Evolutionary conservation across 2,329 filamentous ascomycete genomes (phyloP).

Genomic region (Arthroderma uncinatum): DNA sequence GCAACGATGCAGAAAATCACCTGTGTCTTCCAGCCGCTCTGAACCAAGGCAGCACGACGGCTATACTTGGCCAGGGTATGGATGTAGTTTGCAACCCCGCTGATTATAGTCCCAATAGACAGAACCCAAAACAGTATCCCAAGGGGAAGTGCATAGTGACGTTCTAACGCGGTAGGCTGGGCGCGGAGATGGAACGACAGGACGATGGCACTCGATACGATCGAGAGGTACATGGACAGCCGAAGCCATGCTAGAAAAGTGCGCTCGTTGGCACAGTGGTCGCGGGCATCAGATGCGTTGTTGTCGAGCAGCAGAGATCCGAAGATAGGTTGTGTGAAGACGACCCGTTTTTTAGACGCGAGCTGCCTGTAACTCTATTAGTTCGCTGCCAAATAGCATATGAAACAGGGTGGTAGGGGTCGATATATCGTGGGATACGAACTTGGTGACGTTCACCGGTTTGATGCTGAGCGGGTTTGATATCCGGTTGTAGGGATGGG

Average conservation of each 20-base stretch:
- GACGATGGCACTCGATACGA: slow-evolving; percentile 82
- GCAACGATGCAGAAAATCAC: slow-evolving; percentile 46
- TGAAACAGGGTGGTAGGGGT: background rate
- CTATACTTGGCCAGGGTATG: slow-evolving; percentile 73
- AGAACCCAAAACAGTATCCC: slow-evolving; percentile 82
- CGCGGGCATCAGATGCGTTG: slow-evolving; percentile 52
- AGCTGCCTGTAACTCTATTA: slow-evolving; percentile 19
- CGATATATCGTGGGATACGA: background rate
- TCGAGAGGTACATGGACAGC: slow-evolving; percentile 77
- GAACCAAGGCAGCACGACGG: slow-evolving; percentile 67
- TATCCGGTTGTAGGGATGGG: slow-evolving; percentile 39
- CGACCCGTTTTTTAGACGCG: slow-evolving; percentile 31
- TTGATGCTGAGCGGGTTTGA: slow-evolving; percentile 40
- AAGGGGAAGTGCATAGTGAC: slow-evolving; percentile 67
- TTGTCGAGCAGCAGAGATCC: slow-evolving; percentile 57
- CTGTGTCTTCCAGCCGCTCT: slow-evolving; percentile 89
- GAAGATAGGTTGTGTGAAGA: slow-evolving; percentile 44
- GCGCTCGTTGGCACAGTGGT: slow-evolving; percentile 56
- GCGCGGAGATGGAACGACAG: slow-evolving; percentile 83
- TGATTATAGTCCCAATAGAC: slow-evolving; percentile 60
- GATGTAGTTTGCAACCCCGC: slow-evolving; percentile 79
- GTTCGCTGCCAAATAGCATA: background rate
- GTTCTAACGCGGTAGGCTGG: slow-evolving; percentile 58
- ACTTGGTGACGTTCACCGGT: slow-evolving; percentile 40
- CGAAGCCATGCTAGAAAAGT: slow-evolving; percentile 86